Evolutionary conservation across 352 stramenopile genomes (phyloP).

Genomic region (Globisporangium alternatum): DNA sequence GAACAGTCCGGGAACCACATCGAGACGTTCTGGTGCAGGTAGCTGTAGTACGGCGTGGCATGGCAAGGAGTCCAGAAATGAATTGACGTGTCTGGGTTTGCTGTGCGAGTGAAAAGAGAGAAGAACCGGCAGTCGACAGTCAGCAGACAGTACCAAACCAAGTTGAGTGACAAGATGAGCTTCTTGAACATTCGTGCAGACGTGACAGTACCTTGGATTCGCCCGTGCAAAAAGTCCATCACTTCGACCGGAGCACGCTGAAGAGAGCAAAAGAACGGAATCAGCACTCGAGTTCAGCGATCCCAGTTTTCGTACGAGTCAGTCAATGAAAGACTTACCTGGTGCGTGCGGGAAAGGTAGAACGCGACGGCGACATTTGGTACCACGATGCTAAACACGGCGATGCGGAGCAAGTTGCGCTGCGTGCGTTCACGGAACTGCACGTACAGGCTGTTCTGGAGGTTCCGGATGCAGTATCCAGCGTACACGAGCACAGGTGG

Average conservation of each 20-base stretch:
- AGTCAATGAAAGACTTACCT: slow-evolving; percentile 20
- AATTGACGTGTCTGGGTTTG: slow-evolving; percentile 43
- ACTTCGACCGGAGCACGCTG: slow-evolving; percentile 72
- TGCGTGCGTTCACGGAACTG: slow-evolving; percentile 55
- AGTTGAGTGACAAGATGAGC: neutral
- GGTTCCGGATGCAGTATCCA: slow-evolving; percentile 69
- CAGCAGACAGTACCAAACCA: neutral
- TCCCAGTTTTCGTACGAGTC: neutral
- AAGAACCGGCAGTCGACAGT: neutral
- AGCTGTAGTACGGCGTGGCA: slow-evolving; percentile 86
- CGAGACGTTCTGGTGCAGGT: slow-evolving; percentile 75
- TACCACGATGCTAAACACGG: slow-evolving; percentile 48
- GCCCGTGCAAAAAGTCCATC: slow-evolving; percentile 73
- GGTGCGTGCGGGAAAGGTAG: slow-evolving; percentile 70
- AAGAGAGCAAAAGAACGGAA: neutral
- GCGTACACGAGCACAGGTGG: slow-evolving; percentile 71
- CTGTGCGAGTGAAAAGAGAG: slow-evolving; percentile 11
- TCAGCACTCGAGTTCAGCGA: neutral
- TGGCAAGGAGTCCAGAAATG: slow-evolving; percentile 88
- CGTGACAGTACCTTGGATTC: slow-evolving; percentile 39
- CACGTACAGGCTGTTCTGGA: slow-evolving; percentile 59
- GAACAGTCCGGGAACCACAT: slow-evolving; percentile 89
- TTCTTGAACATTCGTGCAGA: neutral
- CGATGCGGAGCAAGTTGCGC: slow-evolving; percentile 47
- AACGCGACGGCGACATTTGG: slow-evolving; percentile 62